A percentile compares a stretch with the other conserved stretches of the same genome.
Evolutionary conservation across 169 alveolate species (phyloP).

Genomic region (Plasmodium coatneyi): DNA sequence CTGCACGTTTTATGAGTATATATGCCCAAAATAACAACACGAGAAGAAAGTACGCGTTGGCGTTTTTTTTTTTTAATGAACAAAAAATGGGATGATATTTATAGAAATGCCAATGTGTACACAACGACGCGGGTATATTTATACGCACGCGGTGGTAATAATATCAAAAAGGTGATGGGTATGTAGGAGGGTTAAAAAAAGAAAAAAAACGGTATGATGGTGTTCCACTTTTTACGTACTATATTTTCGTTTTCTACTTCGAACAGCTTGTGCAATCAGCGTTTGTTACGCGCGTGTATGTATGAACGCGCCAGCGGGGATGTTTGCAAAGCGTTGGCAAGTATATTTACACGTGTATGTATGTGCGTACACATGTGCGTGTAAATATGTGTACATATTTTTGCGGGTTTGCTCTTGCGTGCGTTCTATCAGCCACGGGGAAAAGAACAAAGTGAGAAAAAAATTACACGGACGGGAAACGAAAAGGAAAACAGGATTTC

Average conservation of each 20-base stretch:
- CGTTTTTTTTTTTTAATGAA: neutral
- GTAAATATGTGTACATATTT: neutral
- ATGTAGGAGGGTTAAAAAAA: neutral
- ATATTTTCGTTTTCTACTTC: slow-evolving; percentile 5
- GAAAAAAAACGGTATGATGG: neutral
- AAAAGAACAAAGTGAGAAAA: slow-evolving; percentile 5
- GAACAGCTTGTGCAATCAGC: neutral
- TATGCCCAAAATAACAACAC: neutral
- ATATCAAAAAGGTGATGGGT: neutral
- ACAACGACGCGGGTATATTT: neutral
- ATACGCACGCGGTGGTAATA: neutral
- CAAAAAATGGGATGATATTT: neutral
- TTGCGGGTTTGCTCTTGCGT: neutral
- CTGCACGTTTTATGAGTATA: neutral
- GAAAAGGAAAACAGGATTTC: neutral
- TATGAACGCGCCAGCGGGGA: neutral
- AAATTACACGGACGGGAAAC: slow-evolving; percentile 9
- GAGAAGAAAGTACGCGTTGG: neutral
- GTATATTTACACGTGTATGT: neutral
- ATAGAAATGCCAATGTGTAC: neutral
- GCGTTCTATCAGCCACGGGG: neutral
- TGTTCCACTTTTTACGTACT: neutral
- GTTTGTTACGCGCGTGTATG: neutral
- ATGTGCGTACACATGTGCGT: neutral
- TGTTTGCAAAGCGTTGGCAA: neutral